These are phyloP conservation scores for Aleurites moluccanus DNA, from an alignment of 441 rosid genomes.

Conservation along the genomic window DNA sequence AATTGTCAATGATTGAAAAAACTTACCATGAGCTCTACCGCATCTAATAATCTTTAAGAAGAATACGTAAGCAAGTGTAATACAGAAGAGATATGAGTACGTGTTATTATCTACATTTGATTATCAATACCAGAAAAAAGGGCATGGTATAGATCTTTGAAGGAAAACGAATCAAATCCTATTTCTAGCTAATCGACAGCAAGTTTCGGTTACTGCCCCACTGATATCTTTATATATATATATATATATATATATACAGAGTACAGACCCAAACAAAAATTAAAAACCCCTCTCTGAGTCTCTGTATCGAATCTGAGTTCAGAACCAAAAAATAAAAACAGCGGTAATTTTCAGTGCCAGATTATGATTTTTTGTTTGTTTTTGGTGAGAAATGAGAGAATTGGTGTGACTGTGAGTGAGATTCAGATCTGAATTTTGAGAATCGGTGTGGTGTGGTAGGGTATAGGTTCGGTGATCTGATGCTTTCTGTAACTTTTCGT, in stretches of 20 bases:
- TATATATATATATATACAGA: too few relatives aligned
- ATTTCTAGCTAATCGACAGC: not conserved
- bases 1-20: too few relatives aligned
- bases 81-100: too few relatives aligned
- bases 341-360: slow-evolving; percentile 6
- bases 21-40: not conserved
- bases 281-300: not conserved
- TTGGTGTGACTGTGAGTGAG: slow-evolving; percentile 3
- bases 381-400: not conserved
- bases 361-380: not conserved
- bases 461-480: slow-evolving; percentile 26
- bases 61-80: not conserved
- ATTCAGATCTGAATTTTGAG: slow-evolving; percentile 39
- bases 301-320: not conserved
- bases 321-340: not conserved
- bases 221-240: too few relatives aligned
- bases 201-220: not conserved
- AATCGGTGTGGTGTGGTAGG: slow-evolving; percentile 12
- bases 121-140: not conserved
- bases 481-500: slow-evolving; percentile 37
- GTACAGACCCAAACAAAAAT: too few relatives aligned
- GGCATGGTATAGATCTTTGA: not conserved
- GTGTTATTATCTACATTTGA: not conserved
- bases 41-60: not conserved
- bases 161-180: not conserved